These are phyloP conservation scores for Xylaria nigripes DNA, from an alignment of 495 filamentous ascomycete species.

Conservation along the genomic window DNA sequence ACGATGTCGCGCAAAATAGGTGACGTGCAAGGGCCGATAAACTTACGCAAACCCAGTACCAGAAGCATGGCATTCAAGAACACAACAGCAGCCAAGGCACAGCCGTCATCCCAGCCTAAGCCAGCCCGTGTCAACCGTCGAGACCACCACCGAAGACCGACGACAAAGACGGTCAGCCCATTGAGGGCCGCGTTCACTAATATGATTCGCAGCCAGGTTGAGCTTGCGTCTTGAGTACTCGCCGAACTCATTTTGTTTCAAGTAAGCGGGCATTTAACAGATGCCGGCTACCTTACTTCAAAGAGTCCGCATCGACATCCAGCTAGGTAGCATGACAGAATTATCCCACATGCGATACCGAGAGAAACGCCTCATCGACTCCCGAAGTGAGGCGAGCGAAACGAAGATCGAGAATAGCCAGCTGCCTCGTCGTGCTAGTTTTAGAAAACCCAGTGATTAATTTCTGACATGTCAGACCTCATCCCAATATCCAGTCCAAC, in stretches of 20 bases:
- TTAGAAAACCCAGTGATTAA: too few relatives aligned
- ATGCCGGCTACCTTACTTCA: neutral
- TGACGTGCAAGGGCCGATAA: neutral
- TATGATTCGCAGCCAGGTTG: neutral
- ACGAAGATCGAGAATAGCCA: too few relatives aligned
- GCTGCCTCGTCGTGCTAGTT: too few relatives aligned
- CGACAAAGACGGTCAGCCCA: neutral
- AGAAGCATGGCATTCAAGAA: conserved; percentile 6
- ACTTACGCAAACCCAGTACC: conserved; percentile 11
- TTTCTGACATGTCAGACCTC: too few relatives aligned
- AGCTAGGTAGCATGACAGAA: too few relatives aligned
- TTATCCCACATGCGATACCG: too few relatives aligned
- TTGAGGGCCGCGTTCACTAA: conserved; percentile 1
- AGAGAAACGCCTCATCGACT: too few relatives aligned
- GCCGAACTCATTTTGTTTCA: neutral
- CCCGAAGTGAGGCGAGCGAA: too few relatives aligned
- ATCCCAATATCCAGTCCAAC: too few relatives aligned
- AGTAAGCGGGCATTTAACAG: neutral
- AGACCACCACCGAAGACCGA: conserved; percentile 11
- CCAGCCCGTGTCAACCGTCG: conserved; percentile 9
- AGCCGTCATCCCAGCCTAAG: conserved; percentile 17
- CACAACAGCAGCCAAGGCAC: conserved; percentile 4
- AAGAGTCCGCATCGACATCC: neutral
- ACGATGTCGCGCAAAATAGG: too few relatives aligned
- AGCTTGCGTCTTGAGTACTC: neutral